These are phyloP conservation scores for Rosa persica DNA, from an alignment of 306 rosid species.

Conservation along the genomic window DNA sequence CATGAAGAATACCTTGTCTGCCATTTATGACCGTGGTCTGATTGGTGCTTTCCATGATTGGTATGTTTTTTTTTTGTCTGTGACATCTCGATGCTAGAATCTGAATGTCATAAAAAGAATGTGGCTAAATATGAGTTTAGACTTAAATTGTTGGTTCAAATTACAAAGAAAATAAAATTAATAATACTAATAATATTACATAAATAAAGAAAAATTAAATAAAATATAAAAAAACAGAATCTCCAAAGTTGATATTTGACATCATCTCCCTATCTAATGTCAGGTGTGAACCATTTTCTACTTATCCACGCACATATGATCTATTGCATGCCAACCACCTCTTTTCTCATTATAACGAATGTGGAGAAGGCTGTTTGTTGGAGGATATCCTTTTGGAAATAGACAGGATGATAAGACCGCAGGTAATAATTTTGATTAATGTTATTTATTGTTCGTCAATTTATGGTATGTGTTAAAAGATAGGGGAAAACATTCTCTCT, in stretches of 20 bases:
- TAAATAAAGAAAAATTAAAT: neutral
- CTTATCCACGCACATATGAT: conserved; percentile 89
- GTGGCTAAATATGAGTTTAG: neutral
- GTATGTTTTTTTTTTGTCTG: conserved; percentile 35
- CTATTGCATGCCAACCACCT: conserved; percentile 76
- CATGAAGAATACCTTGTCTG: conserved; percentile 75
- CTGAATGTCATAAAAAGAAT: neutral
- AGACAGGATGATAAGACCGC: conserved; percentile 82
- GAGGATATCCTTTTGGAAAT: conserved; percentile 94
- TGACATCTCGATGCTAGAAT: neutral
- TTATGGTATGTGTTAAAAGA: neutral
- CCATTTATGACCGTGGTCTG: conserved; percentile 76
- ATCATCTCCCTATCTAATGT: conserved; percentile 31
- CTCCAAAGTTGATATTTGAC: neutral
- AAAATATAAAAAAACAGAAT: neutral
- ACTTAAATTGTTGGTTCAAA: neutral
- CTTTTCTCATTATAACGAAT: conserved; percentile 65
- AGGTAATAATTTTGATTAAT: conserved; percentile 46
- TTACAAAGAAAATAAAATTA: too few species aligned
- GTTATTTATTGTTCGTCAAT: neutral
- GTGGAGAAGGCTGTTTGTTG: conserved; percentile 57
- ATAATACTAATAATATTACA: too few species aligned
- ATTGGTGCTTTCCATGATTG: conserved; percentile 86
- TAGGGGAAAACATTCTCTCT: neutral
- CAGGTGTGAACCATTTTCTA: conserved; percentile 96